These are phyloP conservation scores for Pichia pseudocactophila DNA, from an alignment of 805 yeast genomes.

Conservation along the genomic window DNA sequence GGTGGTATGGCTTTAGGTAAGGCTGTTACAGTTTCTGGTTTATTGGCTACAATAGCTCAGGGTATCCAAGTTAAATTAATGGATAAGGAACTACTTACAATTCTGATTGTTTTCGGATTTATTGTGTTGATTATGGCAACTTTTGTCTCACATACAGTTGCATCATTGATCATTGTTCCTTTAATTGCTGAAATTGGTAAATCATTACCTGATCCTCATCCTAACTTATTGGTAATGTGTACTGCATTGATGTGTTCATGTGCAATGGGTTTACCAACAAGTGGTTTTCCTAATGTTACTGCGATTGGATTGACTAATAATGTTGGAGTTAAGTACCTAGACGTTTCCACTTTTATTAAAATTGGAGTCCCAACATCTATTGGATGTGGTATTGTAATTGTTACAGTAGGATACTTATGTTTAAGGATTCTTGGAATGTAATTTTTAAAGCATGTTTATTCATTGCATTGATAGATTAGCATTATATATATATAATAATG, in stretches of 20 bases:
- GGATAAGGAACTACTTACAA: constrained; percentile 60
- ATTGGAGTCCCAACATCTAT: constrained; percentile 87
- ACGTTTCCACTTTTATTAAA: constrained; percentile 77
- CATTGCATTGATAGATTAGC: neutral
- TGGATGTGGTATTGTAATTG: constrained; percentile 60
- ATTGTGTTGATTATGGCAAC: constrained; percentile 82
- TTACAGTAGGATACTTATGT: constrained; percentile 70
- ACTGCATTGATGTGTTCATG: constrained; percentile 71
- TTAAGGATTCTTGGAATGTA: constrained; percentile 53
- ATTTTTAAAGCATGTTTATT: neutral
- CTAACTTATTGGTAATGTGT: constrained; percentile 65
- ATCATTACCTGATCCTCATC: constrained; percentile 68
- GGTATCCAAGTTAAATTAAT: constrained; percentile 58
- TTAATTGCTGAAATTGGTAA: constrained; percentile 85
- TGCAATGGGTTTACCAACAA: constrained; percentile 97
- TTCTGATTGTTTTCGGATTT: constrained; percentile 71
- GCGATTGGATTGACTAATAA: constrained; percentile 94
- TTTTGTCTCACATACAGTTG: constrained; percentile 94
- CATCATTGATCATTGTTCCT: constrained; percentile 89
- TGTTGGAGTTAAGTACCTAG: constrained; percentile 80
- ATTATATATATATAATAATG: neutral
- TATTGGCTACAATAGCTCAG: constrained; percentile 68
- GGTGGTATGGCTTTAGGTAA: constrained; percentile 95
- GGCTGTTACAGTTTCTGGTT: constrained; percentile 87
- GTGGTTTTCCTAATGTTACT: constrained; percentile 96